These are phyloP conservation scores for Luzula sylvatica DNA, from an alignment of 176 grass and related monocot species.

Conservation along the genomic window DNA sequence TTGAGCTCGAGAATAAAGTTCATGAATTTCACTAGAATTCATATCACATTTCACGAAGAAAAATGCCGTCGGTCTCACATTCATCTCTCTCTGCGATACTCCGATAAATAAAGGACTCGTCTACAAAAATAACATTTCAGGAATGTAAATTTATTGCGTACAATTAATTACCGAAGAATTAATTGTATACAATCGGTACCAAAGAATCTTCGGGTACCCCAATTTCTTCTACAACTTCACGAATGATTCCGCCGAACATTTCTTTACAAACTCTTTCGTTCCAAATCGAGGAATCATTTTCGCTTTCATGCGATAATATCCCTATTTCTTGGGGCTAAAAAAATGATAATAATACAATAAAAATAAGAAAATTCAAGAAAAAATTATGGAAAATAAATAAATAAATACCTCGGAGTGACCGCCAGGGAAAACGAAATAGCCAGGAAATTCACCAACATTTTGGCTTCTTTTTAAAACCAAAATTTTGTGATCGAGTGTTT, in stretches of 20 bases:
- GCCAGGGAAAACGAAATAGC: slow-evolving; percentile 86
- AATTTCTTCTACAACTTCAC: slow-evolving; percentile 97
- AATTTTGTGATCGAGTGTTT: slow-evolving; percentile 80
- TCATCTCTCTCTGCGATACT: slow-evolving; percentile 62
- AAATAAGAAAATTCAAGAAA: not conserved
- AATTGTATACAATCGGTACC: slow-evolving; percentile 17
- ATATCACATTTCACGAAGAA: slow-evolving; percentile 75
- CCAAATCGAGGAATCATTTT: slow-evolving; percentile 21
- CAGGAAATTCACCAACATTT: slow-evolving; percentile 85
- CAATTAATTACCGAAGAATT: not conserved
- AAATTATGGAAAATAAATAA: not conserved
- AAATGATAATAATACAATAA: slow-evolving; percentile 19
- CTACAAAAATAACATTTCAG: slow-evolving; percentile 28
- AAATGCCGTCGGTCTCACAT: slow-evolving; percentile 84
- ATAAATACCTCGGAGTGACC: slow-evolving; percentile 76
- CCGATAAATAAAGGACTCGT: slow-evolving; percentile 72
- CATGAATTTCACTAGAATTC: slow-evolving; percentile 35
- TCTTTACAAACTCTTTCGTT: slow-evolving; percentile 51
- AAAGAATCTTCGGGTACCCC: slow-evolving; percentile 66
- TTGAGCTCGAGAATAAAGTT: slow-evolving; percentile 81
- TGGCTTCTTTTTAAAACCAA: slow-evolving; percentile 80
- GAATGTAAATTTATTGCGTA: not conserved
- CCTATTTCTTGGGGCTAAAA: slow-evolving; percentile 84
- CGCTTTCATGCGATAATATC: slow-evolving; percentile 48
- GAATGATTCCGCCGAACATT: slow-evolving; percentile 88